Base-by-base conservation (phyloP, 805 yeast genomes). In the Hermanozyma aechmeae region DNA sequence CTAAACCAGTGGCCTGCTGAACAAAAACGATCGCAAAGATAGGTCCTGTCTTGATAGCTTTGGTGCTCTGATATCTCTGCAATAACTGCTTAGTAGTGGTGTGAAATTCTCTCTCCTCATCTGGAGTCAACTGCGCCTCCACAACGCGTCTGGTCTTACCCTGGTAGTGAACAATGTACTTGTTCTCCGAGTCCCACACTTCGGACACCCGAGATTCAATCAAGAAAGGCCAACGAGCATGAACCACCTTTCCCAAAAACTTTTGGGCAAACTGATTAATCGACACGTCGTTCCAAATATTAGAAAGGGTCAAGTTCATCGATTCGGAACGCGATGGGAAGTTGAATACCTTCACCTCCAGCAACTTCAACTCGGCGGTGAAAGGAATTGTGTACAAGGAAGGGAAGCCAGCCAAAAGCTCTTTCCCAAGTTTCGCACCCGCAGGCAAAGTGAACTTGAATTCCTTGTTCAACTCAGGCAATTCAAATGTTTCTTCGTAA, bases 401-500 rank as follows among this genome's bases (percentile, higher is more conserved):
- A 29, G 98, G 97, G 68, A 92, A 92, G 2, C 97, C 96, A 7
- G 95, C 93, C 31, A 81, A 56, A 32, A 81, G 61, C 3, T 77
- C 68, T n/a, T 58, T 58, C 23, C 97, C 96, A 2, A 68, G 53
- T 30, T 68, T 62, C 6, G 85, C 92, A 30, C 80, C 81, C 15
- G 68, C 64, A 21, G 73, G 58, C 30, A 87, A 63, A 3, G 86
- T 87, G 34, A 65, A 62, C 27, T 65, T 61, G 29, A 64, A 55
- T 10, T 51, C 48, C 6, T 52, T 64, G 31, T 53, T 58, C 42
- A 71, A 51, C 1, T 65, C 47, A 6, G 84, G 80, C 23, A 78
- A 58, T 3, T 53, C 48, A 37, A 65, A 77, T n/a, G 50, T 53
- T 24, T 59, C 62, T 49, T 83, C 94, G 25, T 66, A 63, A 61